phyloP scores from a whole-genome alignment of 345 rosid species.

The Syzygium aqueum region DNA sequence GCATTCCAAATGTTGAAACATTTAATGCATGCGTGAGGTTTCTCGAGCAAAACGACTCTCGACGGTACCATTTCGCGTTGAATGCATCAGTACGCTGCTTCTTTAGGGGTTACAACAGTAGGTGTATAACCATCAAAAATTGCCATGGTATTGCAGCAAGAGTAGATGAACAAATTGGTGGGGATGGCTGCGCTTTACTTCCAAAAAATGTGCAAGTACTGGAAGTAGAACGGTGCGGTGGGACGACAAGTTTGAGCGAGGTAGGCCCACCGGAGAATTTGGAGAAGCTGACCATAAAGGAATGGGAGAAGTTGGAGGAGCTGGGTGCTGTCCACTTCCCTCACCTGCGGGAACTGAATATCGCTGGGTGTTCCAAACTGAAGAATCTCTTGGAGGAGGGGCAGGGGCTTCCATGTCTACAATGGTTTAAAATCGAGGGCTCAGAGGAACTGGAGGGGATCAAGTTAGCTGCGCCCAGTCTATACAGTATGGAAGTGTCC shows the following conservation, averaged over 20 bases:
- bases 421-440: too few relatives aligned
- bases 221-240: neutral
- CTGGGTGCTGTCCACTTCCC: neutral
- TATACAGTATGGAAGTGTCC: too few relatives aligned
- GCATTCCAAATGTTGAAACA: too few relatives aligned
- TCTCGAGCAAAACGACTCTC: neutral
- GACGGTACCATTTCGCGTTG: neutral
- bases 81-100: too few relatives aligned
- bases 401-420: too few relatives aligned
- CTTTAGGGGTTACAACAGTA: neutral
- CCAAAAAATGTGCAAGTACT: neutral
- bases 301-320: accelerated
- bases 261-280: neutral
- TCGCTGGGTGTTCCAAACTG: accelerated
- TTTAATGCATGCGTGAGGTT: neutral
- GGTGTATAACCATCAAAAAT: accelerated
- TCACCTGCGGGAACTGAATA: accelerated
- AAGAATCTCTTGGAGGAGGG: neutral
- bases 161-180: accelerated
- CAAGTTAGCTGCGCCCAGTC: too few relatives aligned
- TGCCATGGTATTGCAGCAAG: accelerated
- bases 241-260: neutral
- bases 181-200: neutral
- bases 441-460: too few relatives aligned
- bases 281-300: accelerated